phyloP scores from a whole-genome alignment of 768 basidiomycete genomes.

The Pleurotus giganteus region DNA sequence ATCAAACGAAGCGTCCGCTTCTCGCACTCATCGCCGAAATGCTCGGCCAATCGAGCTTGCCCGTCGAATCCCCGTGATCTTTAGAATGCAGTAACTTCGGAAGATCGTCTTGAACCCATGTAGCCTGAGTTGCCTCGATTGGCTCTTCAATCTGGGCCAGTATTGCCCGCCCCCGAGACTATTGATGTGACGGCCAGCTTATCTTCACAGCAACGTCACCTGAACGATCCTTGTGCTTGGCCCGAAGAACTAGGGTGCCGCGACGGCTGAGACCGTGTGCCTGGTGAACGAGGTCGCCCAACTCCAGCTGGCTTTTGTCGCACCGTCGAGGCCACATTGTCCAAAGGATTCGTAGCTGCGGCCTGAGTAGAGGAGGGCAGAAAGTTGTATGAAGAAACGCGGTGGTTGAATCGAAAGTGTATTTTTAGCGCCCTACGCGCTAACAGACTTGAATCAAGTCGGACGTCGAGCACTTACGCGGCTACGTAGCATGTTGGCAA shows the following conservation, averaged over 20 bases:
- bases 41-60: neutral
- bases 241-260: neutral
- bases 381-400: too few relatives aligned
- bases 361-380: too few relatives aligned
- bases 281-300: neutral
- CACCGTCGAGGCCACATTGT: neutral
- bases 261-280: neutral
- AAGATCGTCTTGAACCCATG: conserved; percentile 2
- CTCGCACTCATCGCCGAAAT: neutral
- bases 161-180: neutral
- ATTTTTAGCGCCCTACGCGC: too few relatives aligned
- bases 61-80: neutral
- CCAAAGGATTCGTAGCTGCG: neutral
- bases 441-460: too few relatives aligned
- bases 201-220: neutral
- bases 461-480: too few relatives aligned
- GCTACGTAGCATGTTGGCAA: too few relatives aligned
- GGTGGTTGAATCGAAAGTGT: too few relatives aligned
- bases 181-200: neutral
- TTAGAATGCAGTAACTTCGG: neutral
- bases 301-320: neutral
- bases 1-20: neutral
- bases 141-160: neutral
- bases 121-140: neutral
- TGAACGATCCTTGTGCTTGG: neutral